Conservation (phyloP, 2,329 filamentous ascomycete genomes). For the Phialophora tarda region DNA sequence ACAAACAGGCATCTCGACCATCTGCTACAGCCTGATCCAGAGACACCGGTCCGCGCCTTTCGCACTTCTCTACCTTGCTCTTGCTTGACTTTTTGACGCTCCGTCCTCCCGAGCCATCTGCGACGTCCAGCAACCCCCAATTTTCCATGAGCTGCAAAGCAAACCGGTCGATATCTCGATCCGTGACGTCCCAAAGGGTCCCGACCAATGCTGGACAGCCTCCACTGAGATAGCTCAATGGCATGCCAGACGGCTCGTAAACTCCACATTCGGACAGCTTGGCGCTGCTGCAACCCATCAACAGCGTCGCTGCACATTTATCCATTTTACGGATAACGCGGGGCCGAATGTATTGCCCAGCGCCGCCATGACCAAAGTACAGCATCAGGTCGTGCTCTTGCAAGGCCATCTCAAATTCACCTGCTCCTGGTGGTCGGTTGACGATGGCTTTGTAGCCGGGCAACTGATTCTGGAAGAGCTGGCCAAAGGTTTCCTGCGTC, state of each 20-base stretch:
- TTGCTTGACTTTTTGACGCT: constrained; percentile 43
- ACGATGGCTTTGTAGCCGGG: constrained; percentile 59
- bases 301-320: constrained; percentile 78
- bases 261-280: constrained; percentile 79
- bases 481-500: constrained; percentile 77
- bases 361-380: constrained; percentile 96
- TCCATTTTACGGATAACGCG: constrained; percentile 79
- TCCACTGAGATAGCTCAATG: constrained; percentile 89
- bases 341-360: constrained; percentile 89
- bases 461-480: constrained; percentile 41
- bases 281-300: constrained; percentile 94
- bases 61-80: constrained; percentile 46
- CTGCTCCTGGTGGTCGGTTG: constrained; percentile 72
- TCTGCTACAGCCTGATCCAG: constrained; percentile 81
- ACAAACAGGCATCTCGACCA: constrained; percentile 78
- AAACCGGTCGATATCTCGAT: constrained; percentile 95
- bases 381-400: constrained; percentile 73
- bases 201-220: constrained; percentile 86
- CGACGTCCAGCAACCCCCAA: constrained; percentile 75
- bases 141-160: constrained; percentile 77
- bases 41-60: constrained; percentile 52
- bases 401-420: constrained; percentile 74
- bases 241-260: constrained; percentile 89
- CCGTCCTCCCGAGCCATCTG: constrained; percentile 25
- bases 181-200: constrained; percentile 97